Conservation (phyloP, 441 rosid genomes). For the Aquilaria agallochum region DNA sequence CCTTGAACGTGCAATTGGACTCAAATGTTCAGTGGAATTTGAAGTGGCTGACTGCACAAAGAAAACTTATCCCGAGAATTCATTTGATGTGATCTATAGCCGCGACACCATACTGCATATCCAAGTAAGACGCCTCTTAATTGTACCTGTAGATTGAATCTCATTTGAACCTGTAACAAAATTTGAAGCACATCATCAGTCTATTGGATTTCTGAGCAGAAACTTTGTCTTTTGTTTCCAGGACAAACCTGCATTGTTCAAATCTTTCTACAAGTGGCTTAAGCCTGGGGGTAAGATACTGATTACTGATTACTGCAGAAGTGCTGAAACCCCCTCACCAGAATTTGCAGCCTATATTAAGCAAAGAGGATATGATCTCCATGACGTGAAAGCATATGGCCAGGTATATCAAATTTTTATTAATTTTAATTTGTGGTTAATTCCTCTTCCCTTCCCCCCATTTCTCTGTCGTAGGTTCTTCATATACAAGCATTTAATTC, state of each 20-base stretch:
- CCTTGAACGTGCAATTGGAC: slow-evolving; percentile 91
- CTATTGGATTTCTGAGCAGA: not conserved
- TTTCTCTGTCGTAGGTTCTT: not conserved
- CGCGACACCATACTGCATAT: slow-evolving; percentile 94
- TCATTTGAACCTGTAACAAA: not conserved
- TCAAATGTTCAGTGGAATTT: slow-evolving; percentile 80
- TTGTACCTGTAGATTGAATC: not conserved
- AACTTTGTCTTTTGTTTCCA: slow-evolving; percentile 24
- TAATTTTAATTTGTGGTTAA: not conserved
- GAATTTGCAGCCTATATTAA: slow-evolving; percentile 74
- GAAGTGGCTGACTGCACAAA: slow-evolving; percentile 97
- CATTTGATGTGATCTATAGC: slow-evolving; percentile 93
- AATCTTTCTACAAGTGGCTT: slow-evolving; percentile 90
- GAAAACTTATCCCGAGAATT: slow-evolving; percentile 65
- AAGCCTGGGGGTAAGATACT: slow-evolving; percentile 98
- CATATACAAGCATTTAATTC: not conserved
- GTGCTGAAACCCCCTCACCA: slow-evolving; percentile 58
- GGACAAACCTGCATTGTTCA: slow-evolving; percentile 94
- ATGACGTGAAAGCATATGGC: slow-evolving; percentile 74
- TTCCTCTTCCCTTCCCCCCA: slow-evolving; percentile 4
- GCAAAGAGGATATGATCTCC: slow-evolving; percentile 99
- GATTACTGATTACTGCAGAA: slow-evolving; percentile 86
- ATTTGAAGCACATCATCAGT: not conserved
- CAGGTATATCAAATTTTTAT: slow-evolving; percentile 41
- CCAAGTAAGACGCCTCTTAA: slow-evolving; percentile 38